phyloP scores from a whole-genome alignment of 352 stramenopile genomes.

The Globisporangium radiosum region DNA sequence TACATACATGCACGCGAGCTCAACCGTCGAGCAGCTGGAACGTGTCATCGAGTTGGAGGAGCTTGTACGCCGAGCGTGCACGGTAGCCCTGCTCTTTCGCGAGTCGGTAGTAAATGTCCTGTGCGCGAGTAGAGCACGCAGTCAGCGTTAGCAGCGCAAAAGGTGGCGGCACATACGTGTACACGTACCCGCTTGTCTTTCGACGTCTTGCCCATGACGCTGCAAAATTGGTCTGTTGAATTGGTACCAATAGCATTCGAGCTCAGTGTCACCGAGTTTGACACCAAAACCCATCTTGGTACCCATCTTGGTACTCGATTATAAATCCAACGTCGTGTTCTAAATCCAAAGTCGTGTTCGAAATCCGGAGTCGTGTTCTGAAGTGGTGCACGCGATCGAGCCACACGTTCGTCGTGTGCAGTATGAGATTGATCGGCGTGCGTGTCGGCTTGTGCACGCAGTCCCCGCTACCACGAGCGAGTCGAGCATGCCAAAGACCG shows the following conservation, averaged over 20 bases:
- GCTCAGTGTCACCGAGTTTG: too few relatives aligned
- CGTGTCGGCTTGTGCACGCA: not conserved
- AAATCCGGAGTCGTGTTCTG: not conserved
- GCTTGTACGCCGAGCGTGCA: slow-evolving; percentile 97
- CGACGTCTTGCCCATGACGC: slow-evolving; percentile 78
- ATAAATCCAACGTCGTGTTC: too few relatives aligned
- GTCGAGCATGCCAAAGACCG: slow-evolving; percentile 8
- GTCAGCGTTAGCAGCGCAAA: not conserved
- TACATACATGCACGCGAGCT: not conserved
- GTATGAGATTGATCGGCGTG: not conserved
- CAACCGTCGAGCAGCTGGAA: slow-evolving; percentile 90
- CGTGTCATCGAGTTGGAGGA: slow-evolving; percentile 98
- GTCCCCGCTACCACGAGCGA: not conserved
- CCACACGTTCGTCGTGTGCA: slow-evolving; percentile 5
- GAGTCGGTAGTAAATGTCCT: slow-evolving; percentile 92
- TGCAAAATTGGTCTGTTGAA: too few relatives aligned
- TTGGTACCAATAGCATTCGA: too few relatives aligned
- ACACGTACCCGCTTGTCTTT: slow-evolving; percentile 88
- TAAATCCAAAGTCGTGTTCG: too few relatives aligned
- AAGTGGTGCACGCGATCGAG: slow-evolving; percentile 17
- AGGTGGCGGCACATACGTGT: not conserved
- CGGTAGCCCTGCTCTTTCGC: slow-evolving; percentile 94
- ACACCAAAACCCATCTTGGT: too few relatives aligned
- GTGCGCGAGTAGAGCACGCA: not conserved
- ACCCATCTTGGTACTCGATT: too few relatives aligned